phyloP scores from a whole-genome alignment of 2,329 filamentous ascomycete genomes.

The Neopestalotiopsis sp. region DNA sequence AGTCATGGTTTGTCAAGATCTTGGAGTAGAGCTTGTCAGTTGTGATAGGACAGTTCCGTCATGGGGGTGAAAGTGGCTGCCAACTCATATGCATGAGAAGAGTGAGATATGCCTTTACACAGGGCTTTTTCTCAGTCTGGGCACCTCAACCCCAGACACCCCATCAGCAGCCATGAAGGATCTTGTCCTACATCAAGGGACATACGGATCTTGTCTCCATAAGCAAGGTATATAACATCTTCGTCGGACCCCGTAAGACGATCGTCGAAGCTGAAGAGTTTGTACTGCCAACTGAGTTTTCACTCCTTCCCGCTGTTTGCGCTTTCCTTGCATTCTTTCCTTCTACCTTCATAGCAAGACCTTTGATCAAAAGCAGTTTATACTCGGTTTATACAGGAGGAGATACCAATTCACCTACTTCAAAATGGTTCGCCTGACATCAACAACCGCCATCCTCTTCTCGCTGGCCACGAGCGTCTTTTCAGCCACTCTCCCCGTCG shows the following conservation, averaged over 20 bases:
- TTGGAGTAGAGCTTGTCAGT: background rate
- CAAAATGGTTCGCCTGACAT: background rate
- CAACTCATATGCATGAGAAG: background rate
- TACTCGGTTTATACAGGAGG: background rate
- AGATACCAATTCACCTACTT: background rate
- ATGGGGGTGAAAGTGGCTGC: background rate
- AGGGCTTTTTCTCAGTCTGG: background rate
- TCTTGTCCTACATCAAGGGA: background rate
- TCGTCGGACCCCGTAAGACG: background rate
- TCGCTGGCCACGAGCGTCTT: background rate
- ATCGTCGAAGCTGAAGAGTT: background rate
- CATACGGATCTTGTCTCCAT: background rate
- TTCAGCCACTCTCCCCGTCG: background rate
- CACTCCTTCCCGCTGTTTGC: background rate
- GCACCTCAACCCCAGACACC: background rate
- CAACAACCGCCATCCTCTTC: background rate
- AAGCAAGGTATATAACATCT: background rate
- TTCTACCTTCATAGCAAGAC: background rate
- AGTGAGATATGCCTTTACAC: background rate
- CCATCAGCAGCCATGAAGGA: background rate
- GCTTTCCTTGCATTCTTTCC: background rate
- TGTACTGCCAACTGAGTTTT: background rate
- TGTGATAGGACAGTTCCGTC: background rate
- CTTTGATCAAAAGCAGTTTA: background rate
- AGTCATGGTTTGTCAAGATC: background rate